Base-by-base conservation (phyloP, 768 basidiomycete genomes). In the Pleurotus cornucopiae region DNA sequence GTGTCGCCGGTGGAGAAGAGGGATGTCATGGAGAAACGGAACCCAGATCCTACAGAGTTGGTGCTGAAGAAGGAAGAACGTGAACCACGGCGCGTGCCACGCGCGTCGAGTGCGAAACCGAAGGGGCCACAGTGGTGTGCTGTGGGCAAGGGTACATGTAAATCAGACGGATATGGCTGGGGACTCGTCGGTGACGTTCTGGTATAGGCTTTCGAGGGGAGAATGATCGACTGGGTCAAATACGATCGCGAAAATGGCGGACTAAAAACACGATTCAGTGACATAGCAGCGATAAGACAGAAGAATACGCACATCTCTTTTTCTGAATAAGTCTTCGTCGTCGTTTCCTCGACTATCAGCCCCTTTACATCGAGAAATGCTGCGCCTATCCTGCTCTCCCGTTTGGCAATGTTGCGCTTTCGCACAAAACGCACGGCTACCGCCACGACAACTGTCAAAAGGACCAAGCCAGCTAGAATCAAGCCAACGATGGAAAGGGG, bases 301-400 rank as follows among this genome's bases (percentile, higher is more conserved):
- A 18, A n/a, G 49, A n/a, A n/a, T 20, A 65, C 61, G 58, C 54
- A 72, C 64, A 51, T 12, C 52, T 59, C 61, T 54, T 66, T 61
- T 65, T 68, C 59, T 61, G 59, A 46, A 2, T 30, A 56, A 53
- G 57, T 48, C 58, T 62, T 52, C 61, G 61, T 25, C 60, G 60
- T 30, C 77, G 75, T 60, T 66, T 72, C 51, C 5, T 51, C 49
- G 18, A 41, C n/a, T 51, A 77, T 71, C 23, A 81, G 57, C 3
- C 82, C 79, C 20, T 76, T 76, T 23, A 82, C 73, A 45, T 75
- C 76, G 14, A 82, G 69, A 62, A 80, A 80, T 37, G 77, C 74
- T 4, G 73, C 68, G 46, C 69, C 71, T 34, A 70, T 70, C 23
- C 61, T 63, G n/a, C 70, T 68, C 54, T 75, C 71, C 13, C 73